Conservation (phyloP, 495 filamentous ascomycete species). For the Penicillium egyptiacum region DNA sequence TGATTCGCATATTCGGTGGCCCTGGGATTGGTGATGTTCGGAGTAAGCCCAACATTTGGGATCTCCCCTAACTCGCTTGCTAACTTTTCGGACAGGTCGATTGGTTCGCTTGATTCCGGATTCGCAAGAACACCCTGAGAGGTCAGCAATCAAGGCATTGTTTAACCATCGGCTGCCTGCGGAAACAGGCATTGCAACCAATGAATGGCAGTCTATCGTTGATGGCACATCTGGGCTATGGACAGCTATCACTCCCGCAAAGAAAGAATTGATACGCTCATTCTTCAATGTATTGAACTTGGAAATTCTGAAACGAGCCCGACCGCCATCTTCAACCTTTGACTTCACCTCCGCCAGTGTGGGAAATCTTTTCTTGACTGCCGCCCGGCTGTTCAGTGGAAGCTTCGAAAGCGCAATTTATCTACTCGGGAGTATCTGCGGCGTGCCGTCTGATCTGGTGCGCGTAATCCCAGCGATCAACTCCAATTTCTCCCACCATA, state of each 20-base stretch:
- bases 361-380: constrained; percentile 92
- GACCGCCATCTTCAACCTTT: constrained; percentile 74
- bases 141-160: constrained; percentile 68
- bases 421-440: constrained; percentile 76
- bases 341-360: constrained; percentile 86
- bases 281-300: constrained; percentile 85
- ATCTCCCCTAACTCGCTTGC: not conserved
- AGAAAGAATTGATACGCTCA: constrained; percentile 87
- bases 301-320: constrained; percentile 83
- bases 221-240: constrained; percentile 76
- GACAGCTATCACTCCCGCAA: constrained; percentile 72
- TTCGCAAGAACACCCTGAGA: constrained; percentile 58
- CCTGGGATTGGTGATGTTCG: constrained; percentile 90
- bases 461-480: constrained; percentile 87
- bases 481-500: constrained; percentile 91
- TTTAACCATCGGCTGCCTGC: constrained; percentile 82
- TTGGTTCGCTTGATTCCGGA: constrained; percentile 87
- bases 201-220: constrained; percentile 88
- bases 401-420: constrained; percentile 82
- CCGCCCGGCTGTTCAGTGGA: constrained; percentile 77
- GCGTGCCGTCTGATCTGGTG: constrained; percentile 66
- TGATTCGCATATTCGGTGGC: constrained; percentile 90
- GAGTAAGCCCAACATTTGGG: constrained; percentile 57
- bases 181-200: constrained; percentile 38
- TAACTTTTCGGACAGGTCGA: constrained; percentile 55